Evolutionary conservation across 139 green algal species (phyloP).

Genomic region (Picochlorum sp.): DNA sequence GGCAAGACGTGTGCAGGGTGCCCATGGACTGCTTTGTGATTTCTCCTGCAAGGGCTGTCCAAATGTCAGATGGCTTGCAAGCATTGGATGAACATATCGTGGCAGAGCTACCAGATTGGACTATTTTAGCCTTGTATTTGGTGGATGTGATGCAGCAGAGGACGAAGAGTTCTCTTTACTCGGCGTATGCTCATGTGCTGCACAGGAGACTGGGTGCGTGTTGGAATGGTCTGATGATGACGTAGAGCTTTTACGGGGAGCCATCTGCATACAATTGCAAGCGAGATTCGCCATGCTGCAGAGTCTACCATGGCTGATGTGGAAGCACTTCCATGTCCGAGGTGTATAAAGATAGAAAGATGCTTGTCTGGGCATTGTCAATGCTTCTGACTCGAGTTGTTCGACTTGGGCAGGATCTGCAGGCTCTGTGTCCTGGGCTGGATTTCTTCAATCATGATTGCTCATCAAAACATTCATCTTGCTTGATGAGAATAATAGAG

Average conservation of each 20-base stretch:
- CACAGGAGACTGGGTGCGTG: constrained; percentile 33
- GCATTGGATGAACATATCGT: not conserved
- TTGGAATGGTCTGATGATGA: constrained; percentile 54
- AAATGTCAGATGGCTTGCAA: not conserved
- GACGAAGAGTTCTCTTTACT: constrained; percentile 3
- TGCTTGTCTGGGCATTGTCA: constrained; percentile 38
- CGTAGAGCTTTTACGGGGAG: constrained; percentile 35
- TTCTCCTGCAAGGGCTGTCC: constrained; percentile 24
- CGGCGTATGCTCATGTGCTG: constrained; percentile 36
- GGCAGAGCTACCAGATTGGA: constrained; percentile 47
- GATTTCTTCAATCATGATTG: constrained; percentile 59
- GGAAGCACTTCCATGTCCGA: constrained; percentile 5
- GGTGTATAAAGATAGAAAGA: constrained; percentile 20
- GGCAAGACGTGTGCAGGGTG: constrained; percentile 41
- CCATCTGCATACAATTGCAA: constrained; percentile 19
- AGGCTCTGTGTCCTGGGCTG: constrained; percentile 50
- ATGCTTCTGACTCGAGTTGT: constrained; percentile 58
- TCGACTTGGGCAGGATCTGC: constrained; percentile 27
- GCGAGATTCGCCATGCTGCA: constrained; percentile 31
- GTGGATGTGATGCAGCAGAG: constrained; percentile 22
- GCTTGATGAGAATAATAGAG: constrained; percentile 21
- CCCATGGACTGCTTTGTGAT: constrained; percentile 40
- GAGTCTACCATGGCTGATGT: constrained; percentile 27
- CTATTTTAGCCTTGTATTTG: constrained; percentile 50
- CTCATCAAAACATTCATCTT: constrained; percentile 20